A percentile compares a stretch with the other conserved stretches of the same genome.
Conservation (phyloP, 192 early-diverging fungal species). For the Thoreauomyces humboldtii region DNA sequence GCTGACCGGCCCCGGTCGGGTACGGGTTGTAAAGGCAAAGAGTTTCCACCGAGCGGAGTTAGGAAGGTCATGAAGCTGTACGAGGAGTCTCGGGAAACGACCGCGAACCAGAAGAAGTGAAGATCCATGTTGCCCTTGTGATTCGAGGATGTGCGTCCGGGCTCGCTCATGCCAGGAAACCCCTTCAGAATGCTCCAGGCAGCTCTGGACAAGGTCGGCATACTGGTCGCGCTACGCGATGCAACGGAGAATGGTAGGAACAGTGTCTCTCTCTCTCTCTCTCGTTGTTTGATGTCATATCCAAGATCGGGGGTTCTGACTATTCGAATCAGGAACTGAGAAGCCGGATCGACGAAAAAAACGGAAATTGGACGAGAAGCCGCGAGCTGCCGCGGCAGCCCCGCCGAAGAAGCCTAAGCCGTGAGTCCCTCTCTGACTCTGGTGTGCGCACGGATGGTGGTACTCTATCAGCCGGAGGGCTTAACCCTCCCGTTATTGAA, state of each 20-base stretch:
- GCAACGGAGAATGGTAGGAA: conserved; percentile 26
- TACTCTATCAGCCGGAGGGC: too few species aligned
- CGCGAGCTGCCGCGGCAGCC: background rate
- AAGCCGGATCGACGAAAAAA: conserved; percentile 29
- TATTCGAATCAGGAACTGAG: conserved; percentile 5
- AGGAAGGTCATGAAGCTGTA: background rate
- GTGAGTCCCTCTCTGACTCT: too few species aligned
- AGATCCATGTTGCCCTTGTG: background rate
- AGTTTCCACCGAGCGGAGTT: conserved; percentile 1
- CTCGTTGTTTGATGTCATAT: background rate
- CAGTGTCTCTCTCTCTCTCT: background rate
- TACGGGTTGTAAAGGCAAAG: too few species aligned
- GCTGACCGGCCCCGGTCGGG: too few species aligned
- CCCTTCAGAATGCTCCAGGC: background rate
- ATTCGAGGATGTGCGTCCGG: background rate
- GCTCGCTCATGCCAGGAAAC: too few species aligned
- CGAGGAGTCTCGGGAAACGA: background rate
- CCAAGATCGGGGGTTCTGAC: too few species aligned
- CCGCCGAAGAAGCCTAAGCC: too few species aligned
- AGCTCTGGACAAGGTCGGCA: conserved; percentile 6
- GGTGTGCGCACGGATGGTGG: too few species aligned
- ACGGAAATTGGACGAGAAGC: conserved; percentile 29
- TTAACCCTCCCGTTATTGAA: too few species aligned
- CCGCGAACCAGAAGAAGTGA: background rate
- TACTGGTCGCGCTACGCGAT: conserved; percentile 14